Base-by-base conservation (phyloP, 2,329 filamentous ascomycete genomes). In the Ophiostoma ulmi region DNA sequence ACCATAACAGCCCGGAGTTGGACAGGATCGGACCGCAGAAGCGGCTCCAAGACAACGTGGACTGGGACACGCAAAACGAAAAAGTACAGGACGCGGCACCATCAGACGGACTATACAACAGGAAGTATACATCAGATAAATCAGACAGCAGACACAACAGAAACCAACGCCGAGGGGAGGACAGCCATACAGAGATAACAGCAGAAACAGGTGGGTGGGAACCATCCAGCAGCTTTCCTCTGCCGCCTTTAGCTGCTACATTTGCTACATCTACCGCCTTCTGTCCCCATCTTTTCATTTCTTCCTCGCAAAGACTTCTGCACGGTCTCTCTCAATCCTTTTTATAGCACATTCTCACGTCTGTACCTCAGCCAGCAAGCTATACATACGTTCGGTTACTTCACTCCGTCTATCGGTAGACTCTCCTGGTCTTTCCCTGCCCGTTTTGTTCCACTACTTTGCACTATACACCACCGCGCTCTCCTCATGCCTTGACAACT, bases 351-450 rank as follows among this genome's bases (percentile, higher is more conserved):
- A 36, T 36, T 20, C n/a, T 39, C 17, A 36, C 36, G 36, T 41
- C 7, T 65, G 20, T 36, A 22, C 44, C 7, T 20, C 44, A 31
- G 58, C 36, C 35, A 10, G 26, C 17, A 36, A 38, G 64, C 63
- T 26, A 31, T 8, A 20, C 26, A 17, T 52, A 13, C 26, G 7
- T 55, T 70, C 69, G 69, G 48, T 69, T 52, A 35, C 39, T 63
- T 64, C 65, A 8, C 66, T 71, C 70, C 66, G 68, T 39, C 70
- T 38, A 69, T 71, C 70, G 68, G 66, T 68, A 70, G 39, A 31
- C 66, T 64, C 31, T 11, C 39, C n/a, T 65, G 63, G 44, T 13
- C 35, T 14, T n/a, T 0, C 20, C 13, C 39, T 64, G 14, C 14
- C 38, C 52, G 38, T 44, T 68, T 67, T 63, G 72, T 70, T 67